Evolutionary conservation across 1,139 yeast genomes (phyloP), one percentile per base, ranked within the genome.

Genomic region (Diutina sp.): DNA sequence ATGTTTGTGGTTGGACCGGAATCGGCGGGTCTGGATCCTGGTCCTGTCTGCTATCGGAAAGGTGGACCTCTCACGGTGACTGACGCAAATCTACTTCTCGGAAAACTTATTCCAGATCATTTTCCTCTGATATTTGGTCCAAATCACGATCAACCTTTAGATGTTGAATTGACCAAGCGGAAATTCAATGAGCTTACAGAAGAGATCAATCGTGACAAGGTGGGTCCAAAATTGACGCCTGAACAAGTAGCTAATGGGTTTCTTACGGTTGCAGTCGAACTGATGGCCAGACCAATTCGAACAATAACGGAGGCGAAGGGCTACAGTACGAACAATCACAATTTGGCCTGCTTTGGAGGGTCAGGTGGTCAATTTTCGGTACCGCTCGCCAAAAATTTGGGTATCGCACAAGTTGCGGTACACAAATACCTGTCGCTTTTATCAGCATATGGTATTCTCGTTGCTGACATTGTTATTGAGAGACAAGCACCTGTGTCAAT

Each of bases 291-390:
- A 61, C 84, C 84, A 6, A 78, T 80, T 52, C 68, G 85, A 60
- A 78, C 77, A 41, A 64, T 80, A 46, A 80, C 84, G 0, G 85
- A 80, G 61, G 79, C 82, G 1, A 79, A 74, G 59, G 85, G 85
- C 2, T 76, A 74, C 60, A 67, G 70, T 35, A 68, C 73, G 1
- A 64, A 77, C 2, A 68, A 72, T 8, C 84, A 80, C 63, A 66
- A 79, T 58, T 63, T 80, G 51, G 83, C 78, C 3, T 71, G 80
- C 0, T 80, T 80, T 66, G 85, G 85, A 57, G 85, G 85, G 57
- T 80, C 83, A 32, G 85, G 84, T 59, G 84, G 84, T 14, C 85
- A 80, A 60, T 79, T 78, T 63, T 80, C 81, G 9, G 76, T 73
- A 56, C 74, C 78, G n/a, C 77, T 80, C 21, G 84, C 84, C 1